phyloP scores from a whole-genome alignment of 1,284 basidiomycete species.

The Gomphus bonarii region DNA sequence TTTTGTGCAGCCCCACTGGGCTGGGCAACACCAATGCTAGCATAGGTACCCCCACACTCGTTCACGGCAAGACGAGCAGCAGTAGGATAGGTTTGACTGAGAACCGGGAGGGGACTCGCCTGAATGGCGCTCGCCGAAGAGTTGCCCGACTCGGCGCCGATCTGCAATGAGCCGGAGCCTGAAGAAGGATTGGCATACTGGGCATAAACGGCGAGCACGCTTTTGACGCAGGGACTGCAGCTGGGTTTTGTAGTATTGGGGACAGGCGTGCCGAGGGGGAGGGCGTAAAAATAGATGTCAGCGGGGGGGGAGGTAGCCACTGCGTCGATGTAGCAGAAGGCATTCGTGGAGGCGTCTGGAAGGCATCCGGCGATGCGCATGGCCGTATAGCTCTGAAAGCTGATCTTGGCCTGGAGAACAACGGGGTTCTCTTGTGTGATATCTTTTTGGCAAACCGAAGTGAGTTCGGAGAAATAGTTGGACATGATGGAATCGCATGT shows the following conservation, averaged over 20 bases:
- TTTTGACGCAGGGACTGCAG: constrained; percentile 50
- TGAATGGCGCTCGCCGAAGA: neutral
- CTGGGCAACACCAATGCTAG: constrained; percentile 5
- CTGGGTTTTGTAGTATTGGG: constrained; percentile 36
- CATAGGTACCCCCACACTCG: constrained; percentile 7
- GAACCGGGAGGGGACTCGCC: neutral
- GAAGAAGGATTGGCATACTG: neutral
- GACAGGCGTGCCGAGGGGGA: constrained; percentile 45
- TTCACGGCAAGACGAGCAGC: constrained; percentile 4
- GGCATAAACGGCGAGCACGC: constrained; percentile 41
- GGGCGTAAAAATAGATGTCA: constrained; percentile 55
- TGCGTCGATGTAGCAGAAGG: constrained; percentile 65
- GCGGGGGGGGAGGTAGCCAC: constrained; percentile 37
- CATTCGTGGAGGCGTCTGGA: constrained; percentile 38
- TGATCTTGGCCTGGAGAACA: constrained; percentile 40
- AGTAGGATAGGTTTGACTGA: constrained; percentile 5
- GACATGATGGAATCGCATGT: constrained; percentile 53
- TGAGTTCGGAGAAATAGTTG: constrained; percentile 42
- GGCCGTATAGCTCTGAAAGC: constrained; percentile 44
- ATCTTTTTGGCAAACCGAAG: constrained; percentile 41
- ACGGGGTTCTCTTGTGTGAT: constrained; percentile 37
- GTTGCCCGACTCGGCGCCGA: constrained; percentile 1
- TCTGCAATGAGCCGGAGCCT: neutral
- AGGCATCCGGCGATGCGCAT: constrained; percentile 50
- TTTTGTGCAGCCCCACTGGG: neutral